A percentile compares a stretch with the other conserved stretches of the same genome.
Conservation (phyloP, 495 filamentous ascomycete species). For the Echria macrotheca region DNA sequence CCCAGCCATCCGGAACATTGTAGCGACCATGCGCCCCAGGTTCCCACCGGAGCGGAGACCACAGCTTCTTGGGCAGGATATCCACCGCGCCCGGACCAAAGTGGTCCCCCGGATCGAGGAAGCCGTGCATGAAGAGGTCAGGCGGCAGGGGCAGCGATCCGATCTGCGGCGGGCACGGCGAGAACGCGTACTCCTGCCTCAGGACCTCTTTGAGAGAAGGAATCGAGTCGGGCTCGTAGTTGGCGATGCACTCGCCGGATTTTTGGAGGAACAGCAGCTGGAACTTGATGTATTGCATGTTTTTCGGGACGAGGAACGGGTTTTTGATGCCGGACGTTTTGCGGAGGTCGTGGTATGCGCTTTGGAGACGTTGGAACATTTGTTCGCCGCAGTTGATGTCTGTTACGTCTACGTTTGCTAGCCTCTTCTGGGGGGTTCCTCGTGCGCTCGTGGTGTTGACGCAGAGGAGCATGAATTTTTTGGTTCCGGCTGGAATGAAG, state of each 20-base stretch:
- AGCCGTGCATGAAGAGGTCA: constrained; percentile 13
- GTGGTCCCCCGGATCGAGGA: constrained; percentile 6
- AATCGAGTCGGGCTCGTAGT: constrained; percentile 8
- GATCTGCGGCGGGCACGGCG: constrained; percentile 7
- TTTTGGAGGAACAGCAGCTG: constrained; percentile 11
- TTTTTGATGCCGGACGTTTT: neutral
- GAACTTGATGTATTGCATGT: constrained; percentile 15
- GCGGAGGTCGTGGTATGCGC: constrained; percentile 1
- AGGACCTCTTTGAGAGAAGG: constrained; percentile 7
- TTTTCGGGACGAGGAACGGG: constrained; percentile 8
- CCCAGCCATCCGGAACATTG: neutral
- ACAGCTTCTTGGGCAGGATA: constrained; percentile 8
- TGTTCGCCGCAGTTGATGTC: constrained; percentile 5
- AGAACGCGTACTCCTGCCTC: constrained; percentile 7
- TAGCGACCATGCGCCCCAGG: neutral
- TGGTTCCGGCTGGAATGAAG: constrained; percentile 10
- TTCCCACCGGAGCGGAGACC: constrained; percentile 2
- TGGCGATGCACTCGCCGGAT: constrained; percentile 2
- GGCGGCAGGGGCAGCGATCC: constrained; percentile 4
- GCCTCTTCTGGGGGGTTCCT: neutral
- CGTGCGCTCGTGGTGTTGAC: constrained; percentile 1
- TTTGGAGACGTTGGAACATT: constrained; percentile 5
- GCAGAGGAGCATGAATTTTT: constrained; percentile 8
- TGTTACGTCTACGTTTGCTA: constrained; percentile 11
- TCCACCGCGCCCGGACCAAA: constrained; percentile 9